phyloP scores from a whole-genome alignment of 352 stramenopile species.

The Globisporangium parvum region DNA sequence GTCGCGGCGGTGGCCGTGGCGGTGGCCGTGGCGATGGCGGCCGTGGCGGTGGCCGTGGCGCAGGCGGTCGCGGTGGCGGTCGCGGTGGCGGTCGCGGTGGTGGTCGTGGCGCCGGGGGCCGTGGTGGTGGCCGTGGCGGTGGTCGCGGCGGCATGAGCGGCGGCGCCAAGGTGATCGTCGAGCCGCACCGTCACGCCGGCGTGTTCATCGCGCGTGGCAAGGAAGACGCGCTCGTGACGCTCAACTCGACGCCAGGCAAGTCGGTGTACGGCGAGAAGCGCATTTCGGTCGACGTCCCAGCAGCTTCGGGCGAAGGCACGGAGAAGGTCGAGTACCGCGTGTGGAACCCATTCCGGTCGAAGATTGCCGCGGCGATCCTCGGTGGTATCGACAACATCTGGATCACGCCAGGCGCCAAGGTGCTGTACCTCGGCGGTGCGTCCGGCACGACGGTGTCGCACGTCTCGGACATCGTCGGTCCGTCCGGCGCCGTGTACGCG shows the following conservation, averaged over 20 bases:
- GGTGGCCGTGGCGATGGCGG: conserved; percentile 48
- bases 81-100: conserved; percentile 36
- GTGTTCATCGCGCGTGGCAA: conserved; percentile 98
- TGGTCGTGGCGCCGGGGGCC: conserved; percentile 30
- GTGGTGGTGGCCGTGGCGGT: conserved; percentile 56
- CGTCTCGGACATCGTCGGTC: conserved; percentile 99
- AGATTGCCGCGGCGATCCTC: conserved; percentile 98
- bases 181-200: conserved; percentile 97
- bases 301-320: conserved; percentile 81
- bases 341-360: conserved; percentile 99
- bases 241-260: conserved; percentile 98
- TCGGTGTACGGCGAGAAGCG: conserved; percentile 99
- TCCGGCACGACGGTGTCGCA: conserved; percentile 98
- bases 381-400: conserved; percentile 98
- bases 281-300: conserved; percentile 96
- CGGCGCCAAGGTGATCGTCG: conserved; percentile 95
- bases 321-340: conserved; percentile 99
- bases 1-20: conserved; percentile 38
- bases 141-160: conserved; percentile 91
- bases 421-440: conserved; percentile 98
- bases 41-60: conserved; percentile 36
- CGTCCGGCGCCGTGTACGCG: conserved; percentile 96
- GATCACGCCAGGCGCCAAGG: conserved; percentile 96
- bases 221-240: conserved; percentile 98
- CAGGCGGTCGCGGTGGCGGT: conserved; percentile 28